Evolutionary conservation across 768 basidiomycete genomes (phyloP), one percentile per base, ranked within the genome.

Genomic region (Hortiboletus flavorubellus): DNA sequence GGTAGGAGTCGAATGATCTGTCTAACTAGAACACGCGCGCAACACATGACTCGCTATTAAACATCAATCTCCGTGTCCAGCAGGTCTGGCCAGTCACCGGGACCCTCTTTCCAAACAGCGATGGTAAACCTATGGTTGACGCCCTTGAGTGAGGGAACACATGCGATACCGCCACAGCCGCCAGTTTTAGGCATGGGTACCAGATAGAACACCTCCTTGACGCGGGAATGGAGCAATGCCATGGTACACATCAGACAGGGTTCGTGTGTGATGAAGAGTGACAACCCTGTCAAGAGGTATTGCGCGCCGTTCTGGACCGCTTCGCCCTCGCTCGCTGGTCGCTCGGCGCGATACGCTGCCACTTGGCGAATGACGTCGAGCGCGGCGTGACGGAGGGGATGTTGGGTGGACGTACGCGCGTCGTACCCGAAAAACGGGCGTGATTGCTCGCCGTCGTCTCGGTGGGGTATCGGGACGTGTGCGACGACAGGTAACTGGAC

Each of bases 201-300:
- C 34, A 98, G 67, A 65, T 86, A 85, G 66, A 91, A 80, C 7
- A 98, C 80, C 56, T 93, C 86, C 63, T 89, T 87, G 53, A 98
- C 92, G n/a, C 97, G 83, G 1, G 91, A 94, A 71, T 99, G 97
- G 7, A 97, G 75, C 21, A 98, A 74, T 2, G 94, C 92, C 97
- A 99, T 99, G 63, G 86, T 84, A 70, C 97, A 99, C 92, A 98
- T 93, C 53, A 99, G 81, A 63, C 97, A 99, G 0, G 97, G 97
- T 63, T 99, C 97, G 72, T 99, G 96, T 10, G 93, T 92, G 50
- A 85, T 83, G 75, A 98, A 98, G 26, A 98, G 76, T 1, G 86
- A 84, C 16, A 85, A 80, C 2, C 85, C 84, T 0, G 93, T 98
- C 26, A 98, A 78, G 42, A 98, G 85, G 71, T 99, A 99, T 65